Evolutionary conservation across 345 rosid genomes (phyloP).

Genomic region (sweet orange (Citrus sinensis)): DVS_A1.0 CM039167.1:20142001-20142500

Average conservation of each 20-base stretch:
- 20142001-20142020: background rate
- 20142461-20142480: slow-evolving; percentile 17
- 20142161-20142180: background rate
- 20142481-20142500: background rate
- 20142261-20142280: background rate
- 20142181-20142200: background rate
- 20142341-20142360: background rate
- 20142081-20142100: background rate
- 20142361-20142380: no score
- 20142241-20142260: background rate
- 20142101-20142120: background rate
- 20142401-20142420: slow-evolving; percentile 24
- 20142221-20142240: background rate
- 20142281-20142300: background rate
- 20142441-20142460: slow-evolving; percentile 18
- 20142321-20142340: background rate
- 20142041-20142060: background rate
- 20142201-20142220: background rate
- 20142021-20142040: background rate
- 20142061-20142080: background rate
- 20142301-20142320: background rate
- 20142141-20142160: background rate
- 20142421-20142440: slow-evolving; percentile 27
- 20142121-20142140: background rate
- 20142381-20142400: slow-evolving; percentile 22